These are phyloP conservation scores for Globisporangium uncinulatum DNA, from an alignment of 352 stramenopile genomes.

Conservation along the genomic window DNA sequence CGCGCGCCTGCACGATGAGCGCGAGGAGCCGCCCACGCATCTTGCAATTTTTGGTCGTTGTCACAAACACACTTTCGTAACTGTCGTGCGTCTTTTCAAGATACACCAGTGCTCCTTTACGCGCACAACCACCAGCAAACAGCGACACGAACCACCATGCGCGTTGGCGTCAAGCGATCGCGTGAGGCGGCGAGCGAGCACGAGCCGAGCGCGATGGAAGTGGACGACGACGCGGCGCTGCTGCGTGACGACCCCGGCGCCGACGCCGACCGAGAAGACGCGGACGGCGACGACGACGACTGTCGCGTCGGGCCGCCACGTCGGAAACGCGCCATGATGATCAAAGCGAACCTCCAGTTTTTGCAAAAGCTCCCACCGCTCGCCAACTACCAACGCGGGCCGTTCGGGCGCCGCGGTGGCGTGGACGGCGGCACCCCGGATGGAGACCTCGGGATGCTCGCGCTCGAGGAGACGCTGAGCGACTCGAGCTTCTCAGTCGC, in stretches of 20 bases:
- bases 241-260: slow-evolving; percentile 6
- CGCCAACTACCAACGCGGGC: slow-evolving; percentile 49
- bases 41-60: background rate
- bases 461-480: slow-evolving; percentile 60
- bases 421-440: slow-evolving; percentile 47
- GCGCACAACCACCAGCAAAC: background rate
- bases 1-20: slow-evolving; percentile 24
- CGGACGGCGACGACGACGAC: slow-evolving; percentile 14
- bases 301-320: slow-evolving; percentile 12
- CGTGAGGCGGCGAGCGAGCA: slow-evolving; percentile 4
- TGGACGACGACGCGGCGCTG: slow-evolving; percentile 6
- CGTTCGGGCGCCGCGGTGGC: slow-evolving; percentile 50
- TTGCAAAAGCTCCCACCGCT: slow-evolving; percentile 64
- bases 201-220: slow-evolving; percentile 8
- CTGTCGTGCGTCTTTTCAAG: too few relatives aligned
- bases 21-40: slow-evolving; percentile 8
- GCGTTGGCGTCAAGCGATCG: slow-evolving; percentile 16
- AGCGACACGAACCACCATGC: slow-evolving; percentile 5
- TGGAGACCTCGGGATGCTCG: slow-evolving; percentile 39
- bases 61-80: too few relatives aligned
- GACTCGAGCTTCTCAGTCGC: slow-evolving; percentile 55
- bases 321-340: slow-evolving; percentile 55
- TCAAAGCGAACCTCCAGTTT: slow-evolving; percentile 51
- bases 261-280: slow-evolving; percentile 16
- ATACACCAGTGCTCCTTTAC: background rate